These are phyloP conservation scores for Aspergillus sp. DNA, from an alignment of 2,329 filamentous ascomycete species.

Conservation along the genomic window DNA sequence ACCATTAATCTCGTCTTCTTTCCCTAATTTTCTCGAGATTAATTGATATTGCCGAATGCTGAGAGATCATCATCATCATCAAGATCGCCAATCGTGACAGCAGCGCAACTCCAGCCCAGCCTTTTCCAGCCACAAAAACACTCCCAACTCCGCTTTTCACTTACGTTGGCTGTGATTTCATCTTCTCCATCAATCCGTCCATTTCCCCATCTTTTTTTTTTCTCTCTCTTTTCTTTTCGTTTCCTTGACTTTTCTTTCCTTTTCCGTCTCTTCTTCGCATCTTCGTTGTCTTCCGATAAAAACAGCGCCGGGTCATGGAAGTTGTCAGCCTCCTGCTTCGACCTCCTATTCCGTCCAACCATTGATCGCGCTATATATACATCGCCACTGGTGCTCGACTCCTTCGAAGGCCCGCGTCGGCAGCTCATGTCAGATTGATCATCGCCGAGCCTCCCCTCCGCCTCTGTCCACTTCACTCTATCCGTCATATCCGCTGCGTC, in stretches of 20 bases:
- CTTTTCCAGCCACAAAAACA: not conserved
- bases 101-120: not conserved
- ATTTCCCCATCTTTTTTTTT: not conserved
- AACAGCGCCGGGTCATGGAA: not conserved
- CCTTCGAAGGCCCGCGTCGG: not conserved
- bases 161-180: not conserved
- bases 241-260: too few relatives aligned
- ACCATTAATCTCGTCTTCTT: too few relatives aligned
- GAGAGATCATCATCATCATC: not conserved
- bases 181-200: not conserved
- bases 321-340: not conserved
- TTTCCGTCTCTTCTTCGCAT: not conserved
- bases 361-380: not conserved
- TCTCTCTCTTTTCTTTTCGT: not conserved
- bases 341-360: not conserved
- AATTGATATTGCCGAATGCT: too few relatives aligned
- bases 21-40: too few relatives aligned
- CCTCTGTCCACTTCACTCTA: constrained; percentile 5
- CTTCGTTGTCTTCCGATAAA: not conserved
- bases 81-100: not conserved
- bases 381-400: not conserved
- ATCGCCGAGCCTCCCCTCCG: constrained; percentile 1
- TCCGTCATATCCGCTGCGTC: constrained; percentile 4
- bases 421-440: not conserved
- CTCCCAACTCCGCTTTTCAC: not conserved